phyloP scores from a whole-genome alignment of 2,329 filamentous ascomycete genomes.

The Colletotrichum abscissum region DNA sequence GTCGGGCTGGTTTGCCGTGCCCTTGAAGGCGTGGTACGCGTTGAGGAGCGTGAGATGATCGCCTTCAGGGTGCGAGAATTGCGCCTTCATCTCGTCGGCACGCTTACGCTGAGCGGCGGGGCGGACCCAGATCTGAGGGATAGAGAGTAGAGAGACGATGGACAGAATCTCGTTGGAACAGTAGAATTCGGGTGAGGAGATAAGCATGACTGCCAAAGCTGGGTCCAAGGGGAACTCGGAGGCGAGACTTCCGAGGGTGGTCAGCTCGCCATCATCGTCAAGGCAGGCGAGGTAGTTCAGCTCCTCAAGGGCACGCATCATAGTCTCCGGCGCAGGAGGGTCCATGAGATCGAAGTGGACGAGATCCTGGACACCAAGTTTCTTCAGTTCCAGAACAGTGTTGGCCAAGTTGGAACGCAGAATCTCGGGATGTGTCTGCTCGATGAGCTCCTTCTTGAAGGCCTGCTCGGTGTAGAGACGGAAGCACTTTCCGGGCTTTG shows the following conservation, averaged over 20 bases:
- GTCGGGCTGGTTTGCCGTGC: conserved; percentile 71
- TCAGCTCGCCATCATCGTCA: conserved; percentile 95
- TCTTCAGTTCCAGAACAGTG: conserved; percentile 96
- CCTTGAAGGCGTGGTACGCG: conserved; percentile 97
- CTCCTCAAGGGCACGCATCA: conserved; percentile 98
- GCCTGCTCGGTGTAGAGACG: conserved; percentile 93
- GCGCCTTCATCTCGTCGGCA: conserved; percentile 96
- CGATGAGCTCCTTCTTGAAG: conserved; percentile 98
- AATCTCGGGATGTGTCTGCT: conserved; percentile 97
- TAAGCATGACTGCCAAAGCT: conserved; percentile 95
- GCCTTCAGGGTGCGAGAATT: conserved; percentile 92
- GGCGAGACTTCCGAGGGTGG: conserved; percentile 83
- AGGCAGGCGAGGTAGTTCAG: conserved; percentile 97
- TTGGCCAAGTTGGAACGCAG: conserved; percentile 93
- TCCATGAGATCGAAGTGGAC: conserved; percentile 99
- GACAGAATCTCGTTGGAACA: conserved; percentile 99
- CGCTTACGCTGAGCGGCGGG: conserved; percentile 87
- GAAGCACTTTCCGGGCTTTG: conserved; percentile 97
- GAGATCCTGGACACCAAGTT: conserved; percentile 93
- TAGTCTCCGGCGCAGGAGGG: conserved; percentile 94
- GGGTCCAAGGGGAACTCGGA: conserved; percentile 97
- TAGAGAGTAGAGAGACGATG: conserved; percentile 91
- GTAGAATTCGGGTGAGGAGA: conserved; percentile 96
- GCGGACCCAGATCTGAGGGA: conserved; percentile 92
- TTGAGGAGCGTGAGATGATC: conserved; percentile 97